These are phyloP conservation scores for Prosopis cineraria DNA, from an alignment of 306 rosid genomes.

Conservation along the genomic window DNA sequence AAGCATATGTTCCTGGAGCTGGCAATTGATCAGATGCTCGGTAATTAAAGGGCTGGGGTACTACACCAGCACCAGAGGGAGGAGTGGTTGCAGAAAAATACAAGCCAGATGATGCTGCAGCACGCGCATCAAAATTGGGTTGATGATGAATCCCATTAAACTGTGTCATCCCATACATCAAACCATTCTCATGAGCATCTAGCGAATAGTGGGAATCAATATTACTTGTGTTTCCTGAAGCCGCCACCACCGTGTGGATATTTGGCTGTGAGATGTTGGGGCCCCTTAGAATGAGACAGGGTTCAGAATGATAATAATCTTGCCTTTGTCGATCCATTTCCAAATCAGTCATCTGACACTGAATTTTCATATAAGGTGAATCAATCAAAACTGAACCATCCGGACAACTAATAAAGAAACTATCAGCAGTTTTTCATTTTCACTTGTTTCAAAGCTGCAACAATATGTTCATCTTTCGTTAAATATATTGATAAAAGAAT, in stretches of 20 bases:
- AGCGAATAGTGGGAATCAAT: slow-evolving; percentile 59
- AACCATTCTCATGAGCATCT: slow-evolving; percentile 65
- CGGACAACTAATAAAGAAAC: neutral
- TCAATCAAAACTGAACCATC: slow-evolving; percentile 29
- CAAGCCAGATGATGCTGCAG: slow-evolving; percentile 53
- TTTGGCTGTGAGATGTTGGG: slow-evolving; percentile 60
- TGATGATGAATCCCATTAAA: slow-evolving; percentile 62
- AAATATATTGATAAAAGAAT: neutral
- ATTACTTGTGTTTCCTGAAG: slow-evolving; percentile 64
- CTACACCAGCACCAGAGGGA: slow-evolving; percentile 61
- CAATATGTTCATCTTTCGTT: too few species aligned
- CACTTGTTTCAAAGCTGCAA: neutral
- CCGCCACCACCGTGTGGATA: slow-evolving; percentile 50
- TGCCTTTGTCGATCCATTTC: slow-evolving; percentile 74
- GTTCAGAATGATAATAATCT: slow-evolving; percentile 65
- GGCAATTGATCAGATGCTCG: slow-evolving; percentile 58
- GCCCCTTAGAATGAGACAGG: slow-evolving; percentile 53
- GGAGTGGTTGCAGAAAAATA: slow-evolving; percentile 73
- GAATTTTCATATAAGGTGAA: slow-evolving; percentile 33
- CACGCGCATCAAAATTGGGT: slow-evolving; percentile 65
- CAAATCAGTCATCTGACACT: slow-evolving; percentile 68
- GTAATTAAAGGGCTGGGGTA: slow-evolving; percentile 65
- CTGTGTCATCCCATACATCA: slow-evolving; percentile 66
- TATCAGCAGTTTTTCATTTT: neutral
- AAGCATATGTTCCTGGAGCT: slow-evolving; percentile 60